Percentiles rank a stretch among this genome's conserved stretches.
phyloP scores from a whole-genome alignment of 1,284 basidiomycete genomes.

The Trichosporon sp. region DNA sequence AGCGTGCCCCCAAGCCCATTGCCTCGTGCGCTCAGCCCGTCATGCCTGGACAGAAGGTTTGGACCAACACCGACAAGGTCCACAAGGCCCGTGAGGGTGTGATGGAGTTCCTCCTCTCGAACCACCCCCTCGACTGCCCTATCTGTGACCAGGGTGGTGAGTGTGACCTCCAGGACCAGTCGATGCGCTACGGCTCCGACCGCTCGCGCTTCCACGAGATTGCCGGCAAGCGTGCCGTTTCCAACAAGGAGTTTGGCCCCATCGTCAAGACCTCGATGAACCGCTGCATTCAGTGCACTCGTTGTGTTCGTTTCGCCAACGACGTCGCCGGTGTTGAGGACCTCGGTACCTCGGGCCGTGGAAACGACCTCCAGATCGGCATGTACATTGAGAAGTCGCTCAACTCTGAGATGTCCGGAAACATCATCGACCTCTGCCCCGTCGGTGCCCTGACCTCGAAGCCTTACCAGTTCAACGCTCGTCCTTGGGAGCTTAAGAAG shows the following conservation, averaged over 20 bases:
- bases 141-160: constrained; percentile 98
- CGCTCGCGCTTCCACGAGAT: constrained; percentile 97
- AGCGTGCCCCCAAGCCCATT: constrained; percentile 88
- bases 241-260: constrained; percentile 97
- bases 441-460: constrained; percentile 98
- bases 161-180: constrained; percentile 99
- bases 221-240: constrained; percentile 92
- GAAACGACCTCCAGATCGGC: constrained; percentile 98
- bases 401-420: constrained; percentile 96
- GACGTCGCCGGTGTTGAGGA: constrained; percentile 98
- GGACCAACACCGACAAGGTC: constrained; percentile 89
- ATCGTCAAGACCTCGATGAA: constrained; percentile 99
- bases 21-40: constrained; percentile 84
- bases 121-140: constrained; percentile 97
- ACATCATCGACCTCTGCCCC: constrained; percentile 89
- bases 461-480: constrained; percentile 93
- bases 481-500: constrained; percentile 98
- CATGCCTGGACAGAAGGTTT: constrained; percentile 93
- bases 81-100: constrained; percentile 91
- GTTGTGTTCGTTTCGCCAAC: constrained; percentile 97
- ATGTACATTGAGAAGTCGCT: constrained; percentile 97
- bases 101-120: constrained; percentile 96
- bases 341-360: constrained; percentile 91
- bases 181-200: constrained; percentile 98
- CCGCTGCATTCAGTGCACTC: constrained; percentile 98